Percentiles rank a stretch among this genome's conserved stretches.
Conservation (phyloP, 75 land plant genomes). For the Pinus taeda region DNA sequence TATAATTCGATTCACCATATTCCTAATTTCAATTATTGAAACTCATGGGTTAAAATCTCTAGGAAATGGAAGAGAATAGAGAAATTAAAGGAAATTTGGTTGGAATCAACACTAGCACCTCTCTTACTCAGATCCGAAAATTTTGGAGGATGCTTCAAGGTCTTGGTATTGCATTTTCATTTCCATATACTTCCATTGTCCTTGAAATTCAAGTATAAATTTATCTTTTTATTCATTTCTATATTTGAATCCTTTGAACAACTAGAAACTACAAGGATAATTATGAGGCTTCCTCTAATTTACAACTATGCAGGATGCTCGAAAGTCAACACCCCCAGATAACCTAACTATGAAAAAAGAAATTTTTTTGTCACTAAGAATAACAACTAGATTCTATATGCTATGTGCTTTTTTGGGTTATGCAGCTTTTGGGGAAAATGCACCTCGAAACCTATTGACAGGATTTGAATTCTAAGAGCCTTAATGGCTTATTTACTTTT, state of each 20-base stretch:
- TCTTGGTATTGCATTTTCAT: constrained; percentile 33
- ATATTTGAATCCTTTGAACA: background rate
- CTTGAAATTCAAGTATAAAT: constrained; percentile 17
- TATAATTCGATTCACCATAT: background rate
- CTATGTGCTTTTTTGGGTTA: constrained; percentile 19
- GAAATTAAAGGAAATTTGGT: constrained; percentile 45
- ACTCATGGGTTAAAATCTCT: background rate
- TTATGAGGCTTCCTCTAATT: background rate
- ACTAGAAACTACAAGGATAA: background rate
- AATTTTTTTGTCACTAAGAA: background rate
- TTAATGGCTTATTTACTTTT: constrained; percentile 23
- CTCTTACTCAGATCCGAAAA: background rate
- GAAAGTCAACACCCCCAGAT: constrained; percentile 17
- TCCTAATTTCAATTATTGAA: background rate
- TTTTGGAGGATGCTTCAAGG: constrained; percentile 11
- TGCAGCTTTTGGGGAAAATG: constrained; percentile 25
- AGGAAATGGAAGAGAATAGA: constrained; percentile 48
- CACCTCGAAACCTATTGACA: constrained; percentile 27
- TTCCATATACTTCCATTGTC: constrained; percentile 13
- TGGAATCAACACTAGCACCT: constrained; percentile 30
- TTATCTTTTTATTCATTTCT: background rate
- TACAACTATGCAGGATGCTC: constrained; percentile 17
- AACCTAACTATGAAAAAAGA: constrained; percentile 19
- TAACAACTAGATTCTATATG: constrained; percentile 19
- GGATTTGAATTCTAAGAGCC: constrained; percentile 30